These are phyloP conservation scores for Teratosphaeria zuluensis DNA, from an alignment of 2,329 filamentous ascomycete genomes.

Conservation along the genomic window DNA sequence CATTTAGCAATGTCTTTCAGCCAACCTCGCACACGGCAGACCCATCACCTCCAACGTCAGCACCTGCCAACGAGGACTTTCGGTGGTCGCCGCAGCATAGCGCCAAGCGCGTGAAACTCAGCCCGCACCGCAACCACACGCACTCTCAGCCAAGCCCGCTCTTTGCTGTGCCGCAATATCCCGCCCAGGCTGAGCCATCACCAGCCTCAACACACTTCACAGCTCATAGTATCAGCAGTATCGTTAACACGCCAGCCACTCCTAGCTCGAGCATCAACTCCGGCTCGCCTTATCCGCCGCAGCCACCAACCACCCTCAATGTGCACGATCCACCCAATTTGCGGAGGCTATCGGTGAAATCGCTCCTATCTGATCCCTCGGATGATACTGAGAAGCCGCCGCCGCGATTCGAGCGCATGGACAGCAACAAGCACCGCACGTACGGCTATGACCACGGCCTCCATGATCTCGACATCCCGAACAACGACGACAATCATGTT, in stretches of 20 bases:
- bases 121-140: slow-evolving; percentile 12
- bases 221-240: slow-evolving; percentile 32
- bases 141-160: slow-evolving; percentile 9
- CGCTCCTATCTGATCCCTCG: slow-evolving; percentile 48
- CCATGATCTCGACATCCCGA: slow-evolving; percentile 58
- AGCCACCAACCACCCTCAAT: slow-evolving; percentile 5
- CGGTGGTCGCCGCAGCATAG: slow-evolving; percentile 27
- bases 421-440: slow-evolving; percentile 22
- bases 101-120: slow-evolving; percentile 27
- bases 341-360: slow-evolving; percentile 54
- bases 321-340: slow-evolving; percentile 33
- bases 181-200: slow-evolving; percentile 23
- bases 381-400: slow-evolving; percentile 19
- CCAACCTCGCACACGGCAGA: slow-evolving; percentile 5
- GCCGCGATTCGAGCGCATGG: slow-evolving; percentile 4
- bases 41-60: slow-evolving; percentile 10
- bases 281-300: slow-evolving; percentile 16
- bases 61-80: slow-evolving; percentile 14
- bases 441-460: slow-evolving; percentile 66
- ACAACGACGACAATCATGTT: slow-evolving; percentile 61
- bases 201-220: slow-evolving; percentile 25
- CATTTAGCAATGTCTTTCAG: slow-evolving; percentile 1
- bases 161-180: slow-evolving; percentile 20
- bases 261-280: slow-evolving; percentile 28
- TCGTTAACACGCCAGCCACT: slow-evolving; percentile 34